phyloP scores from a whole-genome alignment of 2,329 filamentous ascomycete genomes.

The Orbilia oligospora region DNA sequence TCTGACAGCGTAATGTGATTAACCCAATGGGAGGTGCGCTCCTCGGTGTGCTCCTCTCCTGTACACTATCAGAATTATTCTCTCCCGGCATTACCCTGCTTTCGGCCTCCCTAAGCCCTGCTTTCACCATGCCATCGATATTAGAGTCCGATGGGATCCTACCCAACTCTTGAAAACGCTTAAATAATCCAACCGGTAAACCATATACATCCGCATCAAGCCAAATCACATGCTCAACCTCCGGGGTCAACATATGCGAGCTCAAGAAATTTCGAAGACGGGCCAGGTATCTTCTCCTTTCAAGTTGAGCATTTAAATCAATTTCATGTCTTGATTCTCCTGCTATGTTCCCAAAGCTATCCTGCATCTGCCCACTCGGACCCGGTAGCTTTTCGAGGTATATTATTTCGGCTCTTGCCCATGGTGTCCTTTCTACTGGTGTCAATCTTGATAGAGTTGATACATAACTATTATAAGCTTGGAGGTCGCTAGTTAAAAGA shows the following conservation, averaged over 20 bases:
- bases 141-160: slow-evolving; percentile 62
- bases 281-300: slow-evolving; percentile 31
- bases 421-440: slow-evolving; percentile 11
- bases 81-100: too few species aligned
- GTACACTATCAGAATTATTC: background rate
- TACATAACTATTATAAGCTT: slow-evolving; percentile 18
- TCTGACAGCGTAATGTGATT: slow-evolving; percentile 66
- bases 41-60: background rate
- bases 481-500: slow-evolving; percentile 18
- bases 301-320: background rate
- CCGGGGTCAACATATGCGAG: slow-evolving; percentile 32
- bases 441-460: slow-evolving; percentile 17
- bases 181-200: slow-evolving; percentile 65
- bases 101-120: slow-evolving; percentile 3
- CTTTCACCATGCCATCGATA: slow-evolving; percentile 42
- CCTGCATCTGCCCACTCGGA: background rate
- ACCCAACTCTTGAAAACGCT: slow-evolving; percentile 65
- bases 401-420: slow-evolving; percentile 40
- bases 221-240: slow-evolving; percentile 65
- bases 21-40: slow-evolving; percentile 63
- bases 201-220: slow-evolving; percentile 67
- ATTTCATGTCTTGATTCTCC: background rate
- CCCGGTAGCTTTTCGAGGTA: slow-evolving; percentile 21
- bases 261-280: slow-evolving; percentile 36
- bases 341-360: background rate